Conservation (phyloP, 208 protist species). For the Trypanosoma rangeli region DNA sequence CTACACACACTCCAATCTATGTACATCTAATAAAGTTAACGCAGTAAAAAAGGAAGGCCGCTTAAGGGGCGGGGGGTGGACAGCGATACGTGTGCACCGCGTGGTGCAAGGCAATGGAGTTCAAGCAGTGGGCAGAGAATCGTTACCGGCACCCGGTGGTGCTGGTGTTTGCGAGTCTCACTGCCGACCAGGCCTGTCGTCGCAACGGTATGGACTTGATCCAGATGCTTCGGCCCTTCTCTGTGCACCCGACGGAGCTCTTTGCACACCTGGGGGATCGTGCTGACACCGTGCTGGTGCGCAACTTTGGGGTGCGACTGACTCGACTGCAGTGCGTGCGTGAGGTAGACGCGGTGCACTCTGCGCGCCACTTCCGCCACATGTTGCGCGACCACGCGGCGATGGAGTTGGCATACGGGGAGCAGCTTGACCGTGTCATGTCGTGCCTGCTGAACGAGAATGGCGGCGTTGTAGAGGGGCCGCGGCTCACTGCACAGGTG, state of each 20-base stretch:
- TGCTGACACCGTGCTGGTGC: slow-evolving; percentile 38
- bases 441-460: slow-evolving; percentile 34
- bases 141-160: slow-evolving; percentile 76
- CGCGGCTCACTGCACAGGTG: slow-evolving; percentile 2
- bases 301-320: slow-evolving; percentile 72
- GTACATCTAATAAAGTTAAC: no score
- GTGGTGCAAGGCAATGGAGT: slow-evolving; percentile 17
- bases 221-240: slow-evolving; percentile 76
- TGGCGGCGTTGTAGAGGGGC: slow-evolving; percentile 17
- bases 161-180: slow-evolving; percentile 50
- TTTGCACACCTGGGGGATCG: slow-evolving; percentile 52
- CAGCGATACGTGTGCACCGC: background rate
- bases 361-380: slow-evolving; percentile 35
- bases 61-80: background rate
- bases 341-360: slow-evolving; percentile 29
- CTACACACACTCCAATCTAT: no score
- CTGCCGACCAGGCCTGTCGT: slow-evolving; percentile 40
- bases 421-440: slow-evolving; percentile 66
- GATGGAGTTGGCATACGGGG: slow-evolving; percentile 72
- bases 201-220: slow-evolving; percentile 70
- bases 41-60: background rate
- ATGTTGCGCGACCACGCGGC: slow-evolving; percentile 37
- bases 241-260: slow-evolving; percentile 34
- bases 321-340: slow-evolving; percentile 64
- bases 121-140: slow-evolving; percentile 62